These are phyloP conservation scores for Chlamydomonas reinhardtii DNA, from an alignment of 163 green algal species.

Conservation along the genomic window DNA sequence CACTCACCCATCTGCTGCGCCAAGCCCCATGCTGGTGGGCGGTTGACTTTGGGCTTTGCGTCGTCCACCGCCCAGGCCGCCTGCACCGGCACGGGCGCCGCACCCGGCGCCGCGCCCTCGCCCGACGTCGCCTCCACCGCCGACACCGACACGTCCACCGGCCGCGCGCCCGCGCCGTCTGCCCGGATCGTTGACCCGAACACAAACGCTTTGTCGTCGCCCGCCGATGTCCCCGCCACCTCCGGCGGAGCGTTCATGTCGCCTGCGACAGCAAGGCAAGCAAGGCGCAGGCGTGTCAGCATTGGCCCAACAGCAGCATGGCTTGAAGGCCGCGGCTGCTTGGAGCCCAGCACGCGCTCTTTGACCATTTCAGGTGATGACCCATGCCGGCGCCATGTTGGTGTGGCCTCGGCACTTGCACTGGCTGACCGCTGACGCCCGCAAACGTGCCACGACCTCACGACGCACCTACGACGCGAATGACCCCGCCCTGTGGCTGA, in stretches of 20 bases:
- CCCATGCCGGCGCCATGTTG: too few relatives aligned
- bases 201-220: constrained; percentile 44
- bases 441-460: not conserved
- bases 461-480: constrained; percentile 33
- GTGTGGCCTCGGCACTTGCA: too few relatives aligned
- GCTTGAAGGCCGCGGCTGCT: too few relatives aligned
- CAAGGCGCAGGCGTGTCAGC: not conserved
- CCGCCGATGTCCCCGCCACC: not conserved
- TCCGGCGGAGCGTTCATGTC: constrained; percentile 33
- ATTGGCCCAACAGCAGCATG: too few relatives aligned
- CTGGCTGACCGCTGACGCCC: not conserved
- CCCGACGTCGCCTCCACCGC: constrained; percentile 23
- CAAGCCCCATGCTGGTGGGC: constrained; percentile 45
- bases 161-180: constrained; percentile 17
- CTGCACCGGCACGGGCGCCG: constrained; percentile 11
- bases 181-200: constrained; percentile 48
- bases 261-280: not conserved
- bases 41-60: constrained; percentile 20
- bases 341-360: too few relatives aligned
- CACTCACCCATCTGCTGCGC: constrained; percentile 42
- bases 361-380: too few relatives aligned
- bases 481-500: constrained; percentile 2
- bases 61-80: constrained; percentile 29
- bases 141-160: constrained; percentile 39
- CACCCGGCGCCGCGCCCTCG: constrained; percentile 21